A percentile compares a stretch with the other conserved stretches of the same genome.
Evolutionary conservation across 768 basidiomycete genomes (phyloP).

Genomic region (Mycena leptocephala): DNA sequence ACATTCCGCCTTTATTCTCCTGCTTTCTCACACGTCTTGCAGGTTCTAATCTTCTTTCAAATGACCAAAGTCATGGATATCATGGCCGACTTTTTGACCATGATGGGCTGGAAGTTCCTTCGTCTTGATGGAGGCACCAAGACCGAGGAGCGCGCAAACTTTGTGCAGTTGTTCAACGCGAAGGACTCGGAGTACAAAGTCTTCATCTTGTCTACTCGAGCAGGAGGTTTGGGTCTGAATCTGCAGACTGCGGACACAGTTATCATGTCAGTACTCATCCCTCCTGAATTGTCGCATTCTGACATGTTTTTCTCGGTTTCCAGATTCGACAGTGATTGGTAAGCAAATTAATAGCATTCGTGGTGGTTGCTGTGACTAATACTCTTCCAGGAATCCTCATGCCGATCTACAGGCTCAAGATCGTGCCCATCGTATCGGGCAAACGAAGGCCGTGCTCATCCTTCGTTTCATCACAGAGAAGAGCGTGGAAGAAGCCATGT

Average conservation of each 20-base stretch:
- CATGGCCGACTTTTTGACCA: conserved; percentile 95
- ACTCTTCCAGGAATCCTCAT: conserved; percentile 87
- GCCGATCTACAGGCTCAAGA: conserved; percentile 99
- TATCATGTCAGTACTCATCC: conserved; percentile 78
- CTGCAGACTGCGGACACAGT: conserved; percentile 97
- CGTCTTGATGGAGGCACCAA: conserved; percentile 98
- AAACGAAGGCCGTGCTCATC: conserved; percentile 98
- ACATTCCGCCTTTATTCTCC: background rate
- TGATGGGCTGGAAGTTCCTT: conserved; percentile 89
- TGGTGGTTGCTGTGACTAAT: conserved; percentile 35
- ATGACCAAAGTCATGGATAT: conserved; percentile 99
- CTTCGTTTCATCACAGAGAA: conserved; percentile 97
- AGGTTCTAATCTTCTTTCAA: conserved; percentile 99
- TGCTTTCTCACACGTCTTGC: conserved; percentile 6
- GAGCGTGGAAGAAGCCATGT: conserved; percentile 98
- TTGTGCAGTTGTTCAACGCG: conserved; percentile 93
- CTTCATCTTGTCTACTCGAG: conserved; percentile 95
- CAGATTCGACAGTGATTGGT: conserved; percentile 89
- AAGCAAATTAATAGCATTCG: conserved; percentile 26
- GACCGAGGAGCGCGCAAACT: conserved; percentile 93
- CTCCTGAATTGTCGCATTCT: conserved; percentile 11
- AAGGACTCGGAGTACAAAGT: conserved; percentile 89
- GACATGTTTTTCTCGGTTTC: conserved; percentile 19
- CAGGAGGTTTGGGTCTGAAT: conserved; percentile 95
- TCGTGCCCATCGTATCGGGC: conserved; percentile 99